Evolutionary conservation across 1,284 basidiomycete species (phyloP), one percentile per base, ranked within the genome.

Genomic region (Vanrija humicola): DNA sequence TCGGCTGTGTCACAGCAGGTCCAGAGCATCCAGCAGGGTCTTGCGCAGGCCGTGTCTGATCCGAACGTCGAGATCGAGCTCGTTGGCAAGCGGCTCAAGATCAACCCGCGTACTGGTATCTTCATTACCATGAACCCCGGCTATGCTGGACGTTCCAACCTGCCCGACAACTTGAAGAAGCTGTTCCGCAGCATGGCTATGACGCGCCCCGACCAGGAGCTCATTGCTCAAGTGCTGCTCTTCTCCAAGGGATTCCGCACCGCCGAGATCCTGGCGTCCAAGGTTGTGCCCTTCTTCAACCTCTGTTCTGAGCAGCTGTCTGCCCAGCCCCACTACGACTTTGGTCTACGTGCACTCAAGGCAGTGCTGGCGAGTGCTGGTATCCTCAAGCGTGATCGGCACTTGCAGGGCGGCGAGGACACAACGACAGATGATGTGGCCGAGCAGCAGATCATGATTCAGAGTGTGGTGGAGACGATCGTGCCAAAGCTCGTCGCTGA

Each of bases 221-320:
- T 98, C 50, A 99, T 99, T 66, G 96, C 96, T 2, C 96, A 99
- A 78, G 97, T 99, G 66, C 92, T 98, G 87, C 80, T 99, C 52
- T 98, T 98, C 81, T 98, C 96, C 15, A 96, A 98, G 79, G 97
- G 97, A 62, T 98, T 99, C 84, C 86, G 95, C 38, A 94, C 91
- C 6, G 96, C 97, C 5, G 96, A 98, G 75, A 87, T 85, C 0
- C 83, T 99, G 6, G 96, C 96, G 0, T 91, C 90, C 55, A 98
- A 98, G 79, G 89, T 99, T 55, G 95, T 99, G 15, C 96, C 95
- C 0, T 98, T 99, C 82, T 99, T 98, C 83, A 96, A 95, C 71
- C 86, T 99, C 54, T 98, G 95, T 68, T 86, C 91, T 59, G 94
- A 98, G 71, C 95, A 98, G 70, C 83, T 98, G 28, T 98, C 94